Evolutionary conservation across 768 basidiomycete species (phyloP), one percentile per base, ranked within the genome.

Genomic region (Termitomyces sp.): DNA sequence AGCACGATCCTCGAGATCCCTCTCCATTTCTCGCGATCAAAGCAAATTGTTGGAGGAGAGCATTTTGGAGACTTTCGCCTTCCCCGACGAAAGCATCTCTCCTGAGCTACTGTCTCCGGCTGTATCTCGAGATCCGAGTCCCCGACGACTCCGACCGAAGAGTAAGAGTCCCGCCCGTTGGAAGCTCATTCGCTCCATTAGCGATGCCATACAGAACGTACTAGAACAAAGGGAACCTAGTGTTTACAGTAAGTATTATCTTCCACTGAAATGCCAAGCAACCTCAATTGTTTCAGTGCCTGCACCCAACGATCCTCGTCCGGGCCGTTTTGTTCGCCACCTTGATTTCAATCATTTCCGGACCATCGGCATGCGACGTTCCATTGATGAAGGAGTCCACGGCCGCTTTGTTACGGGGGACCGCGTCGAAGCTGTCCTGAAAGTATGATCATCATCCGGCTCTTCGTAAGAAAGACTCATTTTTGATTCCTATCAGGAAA

Each of bases 291-390:
- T 54, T 44, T 3, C 61, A 90, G 88, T 91, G 43, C 89, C 88
- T 40, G 78, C 78, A 2, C 77, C 86, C 19, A 73, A 81, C 58
- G 89, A 90, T 67, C 81, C 88, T 53, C 79, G 85, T 54, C 85
- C 91, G 31, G 87, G 89, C 52, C 82, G 89, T 58, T 89, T 88
- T 66, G 86, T 97, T 37, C 86, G 83, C 40, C 88, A 93, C 69
- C 73, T 99, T 14, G 92, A 93, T 66, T 99, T 99, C 66, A 95
- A 93, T 64, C 94, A 96, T 68, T 99, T 99, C 77, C 85, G 95
- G 28, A 96, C 97, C 26, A 94, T 96, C 55, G 96, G 96, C 0
- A 94, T 98, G 85, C 83, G 93, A 49, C 86, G 97, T 19, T 91
- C 90, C 4, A 84, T 97, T 2, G 92, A 91, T 31, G 94, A 97